phyloP scores from a whole-genome alignment of 2,329 filamentous ascomycete species.

The Nothomitra cinnamomea region DNA sequence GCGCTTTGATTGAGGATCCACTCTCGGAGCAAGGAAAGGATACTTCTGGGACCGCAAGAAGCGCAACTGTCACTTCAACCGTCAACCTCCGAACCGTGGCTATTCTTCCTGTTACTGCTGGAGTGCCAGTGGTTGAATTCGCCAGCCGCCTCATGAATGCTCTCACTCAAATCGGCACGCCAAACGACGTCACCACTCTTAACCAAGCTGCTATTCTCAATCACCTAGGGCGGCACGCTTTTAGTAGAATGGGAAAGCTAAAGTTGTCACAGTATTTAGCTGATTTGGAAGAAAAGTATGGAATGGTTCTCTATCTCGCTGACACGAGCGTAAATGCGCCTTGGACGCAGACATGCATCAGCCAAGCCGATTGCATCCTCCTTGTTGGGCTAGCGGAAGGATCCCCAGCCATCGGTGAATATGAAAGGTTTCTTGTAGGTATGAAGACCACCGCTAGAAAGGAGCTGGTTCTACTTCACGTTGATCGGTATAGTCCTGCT shows the following conservation, averaged over 20 bases:
- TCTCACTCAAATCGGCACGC: constrained; percentile 71
- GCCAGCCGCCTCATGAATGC: constrained; percentile 78
- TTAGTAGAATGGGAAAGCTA: constrained; percentile 92
- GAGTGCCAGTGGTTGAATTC: constrained; percentile 90
- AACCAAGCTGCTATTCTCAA: constrained; percentile 91
- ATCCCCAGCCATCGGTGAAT: constrained; percentile 82
- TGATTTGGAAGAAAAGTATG: constrained; percentile 92
- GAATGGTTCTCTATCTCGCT: constrained; percentile 85
- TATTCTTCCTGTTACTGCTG: constrained; percentile 74
- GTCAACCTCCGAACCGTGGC: constrained; percentile 87
- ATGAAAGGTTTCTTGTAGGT: constrained; percentile 86
- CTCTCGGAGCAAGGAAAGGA: constrained; percentile 49
- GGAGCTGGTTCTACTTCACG: constrained; percentile 74
- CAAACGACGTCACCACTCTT: constrained; percentile 77
- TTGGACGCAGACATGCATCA: constrained; percentile 97
- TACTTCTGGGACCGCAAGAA: constrained; percentile 36
- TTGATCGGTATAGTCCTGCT: constrained; percentile 70
- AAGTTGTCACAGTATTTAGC: constrained; percentile 92
- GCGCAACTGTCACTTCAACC: constrained; percentile 61
- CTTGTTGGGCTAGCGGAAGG: constrained; percentile 82
- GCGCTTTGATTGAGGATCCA: constrained; percentile 69
- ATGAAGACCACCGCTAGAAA: constrained; percentile 96
- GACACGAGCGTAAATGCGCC: constrained; percentile 95
- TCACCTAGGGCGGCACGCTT: constrained; percentile 87
- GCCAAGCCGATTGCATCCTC: constrained; percentile 89